Evolutionary conservation across 345 rosid species (phyloP), one percentile per base, ranked within the genome.

Genomic region (Salix dunnii): DNA sequence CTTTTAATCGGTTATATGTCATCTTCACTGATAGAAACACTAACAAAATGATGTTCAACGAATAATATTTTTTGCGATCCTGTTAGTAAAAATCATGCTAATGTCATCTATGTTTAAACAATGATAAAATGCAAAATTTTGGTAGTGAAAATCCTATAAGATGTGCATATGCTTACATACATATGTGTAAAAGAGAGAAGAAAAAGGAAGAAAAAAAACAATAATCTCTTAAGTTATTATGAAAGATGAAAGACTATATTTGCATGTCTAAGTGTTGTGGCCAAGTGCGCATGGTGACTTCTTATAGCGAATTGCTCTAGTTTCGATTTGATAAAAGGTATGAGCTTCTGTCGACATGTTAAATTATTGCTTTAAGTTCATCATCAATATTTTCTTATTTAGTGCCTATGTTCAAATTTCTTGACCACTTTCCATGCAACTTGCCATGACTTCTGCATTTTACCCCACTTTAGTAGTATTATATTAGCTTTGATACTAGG

Each of bases 401-500:
- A 13, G 21, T n/a, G 31, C 43, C 33, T 12, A 42, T 31, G 53
- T 68, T 33, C 51, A 42, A 68, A 68, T 68, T 42, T 40, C 46
- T n/a, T 16, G 49, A 46, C 53, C 71, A 40, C 35, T 69, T 46
- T 70, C 60, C 73, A 70, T 43, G 61, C 73, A 70, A 70, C 73
- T 70, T 70, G 73, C 60, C 60, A 1, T 43, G 27, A 27, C n/a
- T 58, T 58, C 14, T 58, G 62, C 62, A 10, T n/a, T 58, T 58
- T 10, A n/a, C n/a, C 28, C 28, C 62, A 55, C 62, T 55, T 53
- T 53, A 18, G 7, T 53, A 6, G 11, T 5, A 17, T 18, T 27
- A 58, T n/a, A 23, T 4, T n/a, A 58, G 28, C 62, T 23, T n/a
- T n/a, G 62, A 3, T 8, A 4, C 28, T 23, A 23, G 62, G 62